These are phyloP conservation scores for Didymella exigua DNA, from an alignment of 2,329 filamentous ascomycete species.

Conservation along the genomic window DNA sequence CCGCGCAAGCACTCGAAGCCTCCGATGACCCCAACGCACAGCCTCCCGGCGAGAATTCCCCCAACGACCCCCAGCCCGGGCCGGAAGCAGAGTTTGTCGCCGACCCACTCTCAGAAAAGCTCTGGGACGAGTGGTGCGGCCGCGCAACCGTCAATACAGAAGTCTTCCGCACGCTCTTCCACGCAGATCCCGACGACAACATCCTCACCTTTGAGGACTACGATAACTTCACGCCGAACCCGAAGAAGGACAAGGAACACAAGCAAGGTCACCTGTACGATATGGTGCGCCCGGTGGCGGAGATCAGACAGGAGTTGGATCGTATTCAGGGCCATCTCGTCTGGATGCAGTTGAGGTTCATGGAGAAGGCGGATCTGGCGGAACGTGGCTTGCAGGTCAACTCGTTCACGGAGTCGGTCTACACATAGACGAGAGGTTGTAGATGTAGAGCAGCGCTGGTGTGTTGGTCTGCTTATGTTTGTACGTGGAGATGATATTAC, in stretches of 20 bases:
- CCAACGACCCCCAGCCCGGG: slow-evolving; percentile 76
- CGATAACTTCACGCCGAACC: slow-evolving; percentile 67
- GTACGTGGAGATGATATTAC: not conserved
- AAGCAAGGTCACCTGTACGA: slow-evolving; percentile 90
- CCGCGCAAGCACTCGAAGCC: slow-evolving; percentile 71
- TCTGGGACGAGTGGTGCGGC: slow-evolving; percentile 70
- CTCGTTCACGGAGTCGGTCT: slow-evolving; percentile 83
- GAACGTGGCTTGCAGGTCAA: slow-evolving; percentile 89
- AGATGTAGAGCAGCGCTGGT: too few relatives aligned
- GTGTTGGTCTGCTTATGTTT: not conserved
- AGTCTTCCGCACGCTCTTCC: slow-evolving; percentile 79
- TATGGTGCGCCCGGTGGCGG: slow-evolving; percentile 64
- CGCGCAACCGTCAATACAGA: slow-evolving; percentile 74
- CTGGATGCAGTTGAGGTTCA: slow-evolving; percentile 91
- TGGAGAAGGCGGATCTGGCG: slow-evolving; percentile 85
- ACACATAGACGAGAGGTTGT: slow-evolving; percentile 57
- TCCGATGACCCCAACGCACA: slow-evolving; percentile 74
- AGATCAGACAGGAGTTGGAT: slow-evolving; percentile 76
- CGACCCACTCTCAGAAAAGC: slow-evolving; percentile 63
- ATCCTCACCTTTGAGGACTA: slow-evolving; percentile 93
- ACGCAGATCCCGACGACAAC: slow-evolving; percentile 86
- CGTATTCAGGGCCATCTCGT: slow-evolving; percentile 87
- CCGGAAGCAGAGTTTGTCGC: slow-evolving; percentile 66
- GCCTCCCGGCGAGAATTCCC: slow-evolving; percentile 68
- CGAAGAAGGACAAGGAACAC: slow-evolving; percentile 62